Evolutionary conservation across 805 yeast genomes (phyloP).

Genomic region (Metschnikowia lochheadii): DNA sequence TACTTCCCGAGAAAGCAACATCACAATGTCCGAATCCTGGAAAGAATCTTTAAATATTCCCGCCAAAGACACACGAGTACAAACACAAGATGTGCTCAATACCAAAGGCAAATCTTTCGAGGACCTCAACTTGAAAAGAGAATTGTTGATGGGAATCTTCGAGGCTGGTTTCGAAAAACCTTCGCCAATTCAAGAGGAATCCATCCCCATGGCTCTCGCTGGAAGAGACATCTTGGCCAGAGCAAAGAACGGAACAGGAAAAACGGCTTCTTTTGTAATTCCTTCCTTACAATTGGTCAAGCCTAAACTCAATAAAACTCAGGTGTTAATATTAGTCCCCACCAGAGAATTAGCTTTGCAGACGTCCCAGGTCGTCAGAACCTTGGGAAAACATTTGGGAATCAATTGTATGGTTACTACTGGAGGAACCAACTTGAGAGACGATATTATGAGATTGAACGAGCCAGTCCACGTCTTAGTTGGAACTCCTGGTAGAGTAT

Average conservation of each 20-base stretch:
- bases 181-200: conserved; percentile 95
- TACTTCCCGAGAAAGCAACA: not conserved
- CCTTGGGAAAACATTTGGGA: conserved; percentile 90
- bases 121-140: conserved; percentile 87
- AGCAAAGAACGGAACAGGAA: conserved; percentile 98
- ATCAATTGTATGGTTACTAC: conserved; percentile 96
- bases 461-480: conserved; percentile 93
- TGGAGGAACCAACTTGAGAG: conserved; percentile 93
- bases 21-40: conserved; percentile 45
- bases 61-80: conserved; percentile 85
- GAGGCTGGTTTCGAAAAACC: conserved; percentile 99
- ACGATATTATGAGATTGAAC: conserved; percentile 87
- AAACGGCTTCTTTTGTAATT: conserved; percentile 94
- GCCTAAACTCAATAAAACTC: conserved; percentile 79
- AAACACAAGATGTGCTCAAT: conserved; percentile 91
- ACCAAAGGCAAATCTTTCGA: conserved; percentile 91
- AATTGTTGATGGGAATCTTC: conserved; percentile 94
- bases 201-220: conserved; percentile 90
- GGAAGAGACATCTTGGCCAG: conserved; percentile 96
- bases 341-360: conserved; percentile 97
- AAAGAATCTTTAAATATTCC: conserved; percentile 73
- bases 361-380: conserved; percentile 95
- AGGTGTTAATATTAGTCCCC: conserved; percentile 90
- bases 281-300: conserved; percentile 88
- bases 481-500: conserved; percentile 96